Conservation (phyloP, 1,284 basidiomycete genomes). For the Sporisorium iseilematis-ciliati region DNA sequence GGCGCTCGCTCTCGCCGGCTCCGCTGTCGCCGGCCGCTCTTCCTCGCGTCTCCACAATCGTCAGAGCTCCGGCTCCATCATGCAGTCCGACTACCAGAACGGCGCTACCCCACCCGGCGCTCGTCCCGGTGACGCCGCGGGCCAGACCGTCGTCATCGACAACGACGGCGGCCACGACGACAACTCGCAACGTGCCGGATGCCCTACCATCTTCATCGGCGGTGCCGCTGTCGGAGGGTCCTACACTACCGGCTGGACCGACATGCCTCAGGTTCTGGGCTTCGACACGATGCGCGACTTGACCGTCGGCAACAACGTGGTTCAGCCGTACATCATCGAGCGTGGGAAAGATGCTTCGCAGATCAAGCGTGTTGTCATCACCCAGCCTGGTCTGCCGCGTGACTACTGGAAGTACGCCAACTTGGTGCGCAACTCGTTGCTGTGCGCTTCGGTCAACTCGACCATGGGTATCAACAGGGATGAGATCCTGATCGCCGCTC, state of each 20-base stretch:
- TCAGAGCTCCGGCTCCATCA: slow-evolving; percentile 47
- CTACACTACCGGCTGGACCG: slow-evolving; percentile 54
- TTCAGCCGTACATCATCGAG: slow-evolving; percentile 57
- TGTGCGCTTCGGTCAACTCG: slow-evolving; percentile 53
- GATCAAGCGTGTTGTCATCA: slow-evolving; percentile 60
- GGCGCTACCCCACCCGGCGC: slow-evolving; percentile 55
- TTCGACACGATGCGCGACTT: slow-evolving; percentile 62
- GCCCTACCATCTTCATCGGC: slow-evolving; percentile 63
- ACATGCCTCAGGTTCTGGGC: slow-evolving; percentile 61
- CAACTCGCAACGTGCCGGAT: slow-evolving; percentile 56
- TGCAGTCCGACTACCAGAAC: slow-evolving; percentile 55
- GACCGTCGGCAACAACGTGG: slow-evolving; percentile 34
- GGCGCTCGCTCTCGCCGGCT: slow-evolving; percentile 30
- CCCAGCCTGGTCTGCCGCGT: slow-evolving; percentile 56
- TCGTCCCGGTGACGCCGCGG: slow-evolving; percentile 47
- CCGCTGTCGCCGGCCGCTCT: slow-evolving; percentile 21
- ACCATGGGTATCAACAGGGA: slow-evolving; percentile 50
- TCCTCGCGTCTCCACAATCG: slow-evolving; percentile 22
- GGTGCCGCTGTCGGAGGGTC: slow-evolving; percentile 55
- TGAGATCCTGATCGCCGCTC: slow-evolving; percentile 59
- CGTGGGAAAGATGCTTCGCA: slow-evolving; percentile 38
- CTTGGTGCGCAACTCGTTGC: slow-evolving; percentile 57
- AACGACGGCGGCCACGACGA: slow-evolving; percentile 55
- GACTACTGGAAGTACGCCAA: slow-evolving; percentile 66
- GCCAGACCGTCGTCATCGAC: slow-evolving; percentile 59